These are phyloP conservation scores for Wickerhamomyces bovis DNA, from an alignment of 805 yeast genomes.

Conservation along the genomic window DNA sequence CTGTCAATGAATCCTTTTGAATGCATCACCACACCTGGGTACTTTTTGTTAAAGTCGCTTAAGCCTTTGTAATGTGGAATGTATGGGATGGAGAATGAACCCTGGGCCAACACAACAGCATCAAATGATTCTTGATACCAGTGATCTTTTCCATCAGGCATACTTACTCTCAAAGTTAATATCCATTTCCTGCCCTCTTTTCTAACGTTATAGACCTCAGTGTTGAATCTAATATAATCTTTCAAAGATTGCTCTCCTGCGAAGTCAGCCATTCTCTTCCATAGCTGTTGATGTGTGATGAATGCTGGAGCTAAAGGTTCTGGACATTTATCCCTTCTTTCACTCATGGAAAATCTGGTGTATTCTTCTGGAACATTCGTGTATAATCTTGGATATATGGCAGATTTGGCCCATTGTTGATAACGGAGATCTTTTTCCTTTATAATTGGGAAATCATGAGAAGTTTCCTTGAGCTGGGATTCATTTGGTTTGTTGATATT, in stretches of 20 bases:
- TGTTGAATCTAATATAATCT: conserved; percentile 30
- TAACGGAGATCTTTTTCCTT: conserved; percentile 25
- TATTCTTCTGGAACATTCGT: conserved; percentile 32
- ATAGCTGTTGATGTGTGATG: conserved; percentile 31
- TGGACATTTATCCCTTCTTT: conserved; percentile 16
- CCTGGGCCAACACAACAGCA: conserved; percentile 52
- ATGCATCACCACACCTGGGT: conserved; percentile 45
- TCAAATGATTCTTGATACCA: conserved; percentile 49
- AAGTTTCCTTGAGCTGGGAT: conserved; percentile 14
- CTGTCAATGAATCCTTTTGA: conserved; percentile 44
- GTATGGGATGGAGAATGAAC: conserved; percentile 52
- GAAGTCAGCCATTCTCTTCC: conserved; percentile 24
- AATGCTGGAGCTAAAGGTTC: conserved; percentile 29
- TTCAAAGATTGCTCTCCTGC: conserved; percentile 24
- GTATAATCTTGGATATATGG: conserved; percentile 30
- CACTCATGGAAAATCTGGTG: conserved; percentile 23
- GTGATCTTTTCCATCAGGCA: conserved; percentile 17
- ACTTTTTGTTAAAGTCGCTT: conserved; percentile 30
- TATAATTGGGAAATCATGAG: conserved; percentile 11
- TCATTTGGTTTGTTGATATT: conserved; percentile 8
- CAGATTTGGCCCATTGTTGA: conserved; percentile 31
- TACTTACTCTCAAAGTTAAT: conserved; percentile 21
- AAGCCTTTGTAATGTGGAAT: conserved; percentile 48
- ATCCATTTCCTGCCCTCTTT: conserved; percentile 34
- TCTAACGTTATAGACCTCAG: conserved; percentile 34